A percentile compares a stretch with the other conserved stretches of the same genome.
Evolutionary conservation across 371 early-diverging fungal genomes (phyloP).

Genomic region (Mucor piriformis): DNA sequence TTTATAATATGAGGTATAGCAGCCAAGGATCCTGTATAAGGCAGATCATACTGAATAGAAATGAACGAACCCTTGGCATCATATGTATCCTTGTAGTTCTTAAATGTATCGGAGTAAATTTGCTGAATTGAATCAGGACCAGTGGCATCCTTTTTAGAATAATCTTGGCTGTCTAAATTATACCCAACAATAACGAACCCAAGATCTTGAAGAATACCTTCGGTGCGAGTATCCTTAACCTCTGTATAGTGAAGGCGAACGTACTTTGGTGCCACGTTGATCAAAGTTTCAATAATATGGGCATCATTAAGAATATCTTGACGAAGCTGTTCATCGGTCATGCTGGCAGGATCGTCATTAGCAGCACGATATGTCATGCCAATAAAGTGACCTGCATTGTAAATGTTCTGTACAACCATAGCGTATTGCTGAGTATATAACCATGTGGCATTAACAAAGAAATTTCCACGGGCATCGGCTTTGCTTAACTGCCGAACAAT

Average conservation of each 20-base stretch:
- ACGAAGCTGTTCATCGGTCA: conserved; percentile 51
- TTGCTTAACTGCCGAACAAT: conserved; percentile 56
- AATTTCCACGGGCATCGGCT: conserved; percentile 59
- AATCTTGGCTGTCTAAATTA: conserved; percentile 59
- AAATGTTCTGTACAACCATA: conserved; percentile 53
- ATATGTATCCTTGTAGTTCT: conserved; percentile 45
- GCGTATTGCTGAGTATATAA: conserved; percentile 57
- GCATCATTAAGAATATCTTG: conserved; percentile 54
- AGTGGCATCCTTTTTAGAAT: conserved; percentile 38
- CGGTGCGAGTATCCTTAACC: conserved; percentile 43
- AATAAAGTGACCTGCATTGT: conserved; percentile 62
- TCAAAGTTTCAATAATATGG: conserved; percentile 46
- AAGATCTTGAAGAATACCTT: conserved; percentile 46
- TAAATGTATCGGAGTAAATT: conserved; percentile 39
- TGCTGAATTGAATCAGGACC: conserved; percentile 33
- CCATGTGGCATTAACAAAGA: conserved; percentile 67
- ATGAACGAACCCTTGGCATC: conserved; percentile 56
- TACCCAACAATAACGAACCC: conserved; percentile 57
- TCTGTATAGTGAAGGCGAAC: conserved; percentile 57
- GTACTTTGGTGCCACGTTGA: conserved; percentile 57
- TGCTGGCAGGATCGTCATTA: conserved; percentile 45
- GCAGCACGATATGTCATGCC: conserved; percentile 64
- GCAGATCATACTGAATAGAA: conserved; percentile 60
- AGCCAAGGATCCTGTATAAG: conserved; percentile 53
- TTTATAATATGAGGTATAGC: conserved; percentile 52